A percentile compares a stretch with the other conserved stretches of the same genome.
These are phyloP conservation scores for Chytriomyces confervae DNA, from an alignment of 192 early-diverging fungal genomes.

Conservation along the genomic window DNA sequence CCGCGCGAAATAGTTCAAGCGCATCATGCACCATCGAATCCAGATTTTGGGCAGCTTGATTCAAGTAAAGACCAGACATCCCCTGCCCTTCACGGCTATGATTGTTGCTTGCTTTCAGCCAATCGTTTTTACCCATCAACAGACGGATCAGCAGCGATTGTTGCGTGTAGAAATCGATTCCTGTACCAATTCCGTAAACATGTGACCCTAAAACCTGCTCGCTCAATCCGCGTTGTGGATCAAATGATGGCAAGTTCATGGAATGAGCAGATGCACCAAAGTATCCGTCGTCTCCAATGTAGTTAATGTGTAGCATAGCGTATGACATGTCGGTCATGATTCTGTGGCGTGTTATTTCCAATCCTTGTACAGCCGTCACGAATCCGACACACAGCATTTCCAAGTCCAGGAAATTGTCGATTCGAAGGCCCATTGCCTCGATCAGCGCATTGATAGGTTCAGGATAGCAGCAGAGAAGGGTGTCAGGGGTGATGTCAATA, in stretches of 20 bases:
- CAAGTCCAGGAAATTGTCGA: slow-evolving; percentile 15
- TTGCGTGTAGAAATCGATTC: slow-evolving; percentile 40
- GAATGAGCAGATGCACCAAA: neutral
- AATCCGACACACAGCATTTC: slow-evolving; percentile 15
- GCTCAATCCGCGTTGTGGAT: too few relatives aligned
- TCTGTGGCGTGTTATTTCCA: neutral
- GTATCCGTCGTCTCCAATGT: slow-evolving; percentile 10
- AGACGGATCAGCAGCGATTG: slow-evolving; percentile 29
- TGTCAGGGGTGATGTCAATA: neutral
- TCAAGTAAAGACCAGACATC: neutral
- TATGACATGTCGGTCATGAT: slow-evolving; percentile 6
- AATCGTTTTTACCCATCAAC: slow-evolving; percentile 43
- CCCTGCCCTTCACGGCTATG: neutral
- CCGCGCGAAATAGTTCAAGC: neutral
- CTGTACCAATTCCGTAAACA: slow-evolving; percentile 16
- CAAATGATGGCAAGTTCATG: too few relatives aligned
- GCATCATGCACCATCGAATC: slow-evolving; percentile 20
- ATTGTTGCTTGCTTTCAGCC: slow-evolving; percentile 32
- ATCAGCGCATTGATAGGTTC: slow-evolving; percentile 26
- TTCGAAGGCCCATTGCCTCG: slow-evolving; percentile 6
- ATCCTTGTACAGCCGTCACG: slow-evolving; percentile 7
- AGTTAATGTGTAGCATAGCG: neutral
- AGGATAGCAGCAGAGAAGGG: slow-evolving; percentile 30
- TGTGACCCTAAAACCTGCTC: neutral
- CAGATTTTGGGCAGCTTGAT: slow-evolving; percentile 16